A percentile compares a stretch with the other conserved stretches of the same genome.
Conservation (phyloP, 495 filamentous ascomycete genomes). For the Talaromyces nanjingensis region DNA sequence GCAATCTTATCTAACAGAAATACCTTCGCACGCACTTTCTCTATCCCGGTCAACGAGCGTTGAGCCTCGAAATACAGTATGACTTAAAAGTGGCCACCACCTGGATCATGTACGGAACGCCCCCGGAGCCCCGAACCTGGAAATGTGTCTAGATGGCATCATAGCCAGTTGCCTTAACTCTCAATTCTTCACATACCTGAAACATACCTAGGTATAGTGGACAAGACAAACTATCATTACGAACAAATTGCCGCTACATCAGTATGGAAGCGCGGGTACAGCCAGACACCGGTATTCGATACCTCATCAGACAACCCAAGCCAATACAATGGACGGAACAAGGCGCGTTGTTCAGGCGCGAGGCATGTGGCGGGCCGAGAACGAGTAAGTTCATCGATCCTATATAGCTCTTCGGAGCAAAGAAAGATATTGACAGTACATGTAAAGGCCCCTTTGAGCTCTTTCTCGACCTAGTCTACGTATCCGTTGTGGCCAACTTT, state of each 20-base stretch:
- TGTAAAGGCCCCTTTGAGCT: constrained; percentile 1
- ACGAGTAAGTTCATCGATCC: background rate
- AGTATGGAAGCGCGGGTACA: background rate
- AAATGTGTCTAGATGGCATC: background rate
- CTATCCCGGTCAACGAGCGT: too few species aligned
- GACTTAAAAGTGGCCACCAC: too few species aligned
- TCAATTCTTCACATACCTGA: background rate
- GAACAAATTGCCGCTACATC: background rate
- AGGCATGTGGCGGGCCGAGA: background rate
- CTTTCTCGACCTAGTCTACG: background rate
- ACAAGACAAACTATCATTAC: background rate
- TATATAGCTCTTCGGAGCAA: background rate
- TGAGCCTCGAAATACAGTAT: too few species aligned
- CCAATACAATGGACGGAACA: constrained; percentile 3
- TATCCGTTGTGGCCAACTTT: background rate
- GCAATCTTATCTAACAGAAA: too few species aligned
- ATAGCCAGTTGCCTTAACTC: background rate
- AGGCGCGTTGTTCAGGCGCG: background rate
- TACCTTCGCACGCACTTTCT: too few species aligned
- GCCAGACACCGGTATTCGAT: background rate
- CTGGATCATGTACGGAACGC: too few species aligned
- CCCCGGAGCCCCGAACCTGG: too few species aligned
- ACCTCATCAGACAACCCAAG: constrained; percentile 2
- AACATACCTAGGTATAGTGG: background rate
- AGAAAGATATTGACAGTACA: background rate